Evolutionary conservation across 495 filamentous ascomycete genomes (phyloP).

Genomic region (Tetracladium setigerum): DNA sequence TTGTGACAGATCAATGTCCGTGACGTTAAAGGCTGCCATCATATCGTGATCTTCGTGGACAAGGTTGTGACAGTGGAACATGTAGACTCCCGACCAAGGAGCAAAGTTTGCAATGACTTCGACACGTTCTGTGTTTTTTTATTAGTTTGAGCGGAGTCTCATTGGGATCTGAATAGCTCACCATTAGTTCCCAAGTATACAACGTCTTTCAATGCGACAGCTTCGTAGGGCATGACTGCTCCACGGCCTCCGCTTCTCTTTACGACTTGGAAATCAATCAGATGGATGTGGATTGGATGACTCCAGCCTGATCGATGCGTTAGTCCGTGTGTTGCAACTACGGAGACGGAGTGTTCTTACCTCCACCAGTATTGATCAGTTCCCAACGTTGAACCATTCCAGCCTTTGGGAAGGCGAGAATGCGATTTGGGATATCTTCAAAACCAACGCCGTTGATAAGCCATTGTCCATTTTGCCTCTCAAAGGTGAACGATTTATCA

Average conservation of each 20-base stretch:
- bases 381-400: slow-evolving; percentile 45
- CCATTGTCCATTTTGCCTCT: slow-evolving; percentile 31
- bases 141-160: no score
- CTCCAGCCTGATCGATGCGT: slow-evolving; percentile 24
- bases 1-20: slow-evolving; percentile 26
- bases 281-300: slow-evolving; percentile 52
- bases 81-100: slow-evolving; percentile 48
- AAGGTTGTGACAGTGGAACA: slow-evolving; percentile 51
- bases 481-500: slow-evolving; percentile 24
- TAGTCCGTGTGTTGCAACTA: neutral
- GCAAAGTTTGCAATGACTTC: slow-evolving; percentile 40
- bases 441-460: slow-evolving; percentile 46
- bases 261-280: slow-evolving; percentile 49
- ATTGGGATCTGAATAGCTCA: neutral
- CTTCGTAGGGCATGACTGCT: slow-evolving; percentile 38
- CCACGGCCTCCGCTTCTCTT: slow-evolving; percentile 31
- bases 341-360: neutral
- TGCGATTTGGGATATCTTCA: slow-evolving; percentile 38
- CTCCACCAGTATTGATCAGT: slow-evolving; percentile 30
- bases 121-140: slow-evolving; percentile 31
- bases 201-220: slow-evolving; percentile 42
- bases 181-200: slow-evolving; percentile 34
- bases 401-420: slow-evolving; percentile 38
- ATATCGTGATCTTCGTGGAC: slow-evolving; percentile 55
- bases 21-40: slow-evolving; percentile 55